These are phyloP conservation scores for Xylaria curta DNA, from an alignment of 495 filamentous ascomycete genomes.

Conservation along the genomic window DNA sequence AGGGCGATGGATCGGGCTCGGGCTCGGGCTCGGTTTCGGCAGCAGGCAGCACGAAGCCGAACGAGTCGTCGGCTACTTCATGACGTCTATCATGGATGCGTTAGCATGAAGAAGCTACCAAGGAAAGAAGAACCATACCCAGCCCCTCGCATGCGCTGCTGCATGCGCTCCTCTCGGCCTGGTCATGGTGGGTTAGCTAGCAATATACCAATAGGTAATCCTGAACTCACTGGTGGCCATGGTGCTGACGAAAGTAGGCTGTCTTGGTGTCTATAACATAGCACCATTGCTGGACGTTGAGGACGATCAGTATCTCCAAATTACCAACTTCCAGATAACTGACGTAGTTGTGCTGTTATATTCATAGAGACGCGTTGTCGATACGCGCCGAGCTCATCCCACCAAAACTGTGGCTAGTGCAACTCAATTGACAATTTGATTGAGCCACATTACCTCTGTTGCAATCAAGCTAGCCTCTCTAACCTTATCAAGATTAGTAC, in stretches of 20 bases:
- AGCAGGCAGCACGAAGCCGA: conserved; percentile 50
- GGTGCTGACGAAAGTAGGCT: background rate
- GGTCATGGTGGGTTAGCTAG: conserved; percentile 37
- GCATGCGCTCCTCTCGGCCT: conserved; percentile 57
- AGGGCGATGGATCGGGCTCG: conserved; percentile 31
- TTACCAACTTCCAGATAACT: background rate
- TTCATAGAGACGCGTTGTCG: conserved; percentile 21
- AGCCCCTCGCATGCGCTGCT: conserved; percentile 58
- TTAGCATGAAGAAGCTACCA: conserved; percentile 23
- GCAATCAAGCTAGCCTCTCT: background rate
- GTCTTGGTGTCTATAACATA: background rate
- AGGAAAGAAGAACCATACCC: conserved; percentile 40
- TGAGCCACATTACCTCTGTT: background rate
- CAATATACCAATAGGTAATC: background rate
- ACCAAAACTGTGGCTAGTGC: conserved; percentile 11
- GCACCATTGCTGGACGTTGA: conserved; percentile 9
- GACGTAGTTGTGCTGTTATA: conserved; percentile 21
- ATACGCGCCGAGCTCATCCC: conserved; percentile 23
- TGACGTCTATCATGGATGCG: conserved; percentile 42
- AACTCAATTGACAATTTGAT: background rate
- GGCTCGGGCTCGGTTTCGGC: conserved; percentile 36
- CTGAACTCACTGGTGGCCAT: conserved; percentile 41
- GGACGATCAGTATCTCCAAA: background rate
- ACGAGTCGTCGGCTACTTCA: conserved; percentile 54
- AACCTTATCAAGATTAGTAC: background rate